These are phyloP conservation scores for Pythium apleroticum DNA, from an alignment of 352 stramenopile genomes.

Conservation along the genomic window DNA sequence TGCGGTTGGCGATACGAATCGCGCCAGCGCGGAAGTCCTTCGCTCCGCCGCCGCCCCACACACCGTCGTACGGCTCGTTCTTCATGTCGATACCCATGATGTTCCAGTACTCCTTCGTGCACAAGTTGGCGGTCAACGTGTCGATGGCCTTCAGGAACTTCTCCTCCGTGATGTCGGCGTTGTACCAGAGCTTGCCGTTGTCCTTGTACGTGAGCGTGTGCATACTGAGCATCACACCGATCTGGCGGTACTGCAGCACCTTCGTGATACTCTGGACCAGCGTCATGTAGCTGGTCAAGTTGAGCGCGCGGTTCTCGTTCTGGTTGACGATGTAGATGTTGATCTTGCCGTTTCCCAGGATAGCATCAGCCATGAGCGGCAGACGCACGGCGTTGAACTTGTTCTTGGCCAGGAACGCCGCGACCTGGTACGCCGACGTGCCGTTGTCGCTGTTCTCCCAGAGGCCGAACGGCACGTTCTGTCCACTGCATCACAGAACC, in stretches of 20 bases:
- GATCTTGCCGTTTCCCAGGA: conserved; percentile 63
- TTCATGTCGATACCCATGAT: conserved; percentile 82
- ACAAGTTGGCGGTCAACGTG: conserved; percentile 58
- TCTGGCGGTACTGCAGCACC: conserved; percentile 63
- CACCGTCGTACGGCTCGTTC: conserved; percentile 68
- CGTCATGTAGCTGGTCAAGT: conserved; percentile 68
- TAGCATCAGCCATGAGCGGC: conserved; percentile 63
- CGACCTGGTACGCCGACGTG: conserved; percentile 75
- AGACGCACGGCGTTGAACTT: conserved; percentile 85
- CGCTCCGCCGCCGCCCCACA: conserved; percentile 52
- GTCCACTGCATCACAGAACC: conserved; percentile 27
- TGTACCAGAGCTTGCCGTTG: conserved; percentile 66
- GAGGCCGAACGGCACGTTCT: conserved; percentile 70
- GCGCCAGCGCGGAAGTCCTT: conserved; percentile 58
- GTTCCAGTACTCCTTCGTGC: conserved; percentile 76
- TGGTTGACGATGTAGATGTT: conserved; percentile 62
- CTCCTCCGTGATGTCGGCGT: conserved; percentile 52
- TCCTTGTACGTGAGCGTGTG: conserved; percentile 63
- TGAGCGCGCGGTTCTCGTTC: conserved; percentile 67
- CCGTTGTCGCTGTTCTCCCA: conserved; percentile 79
- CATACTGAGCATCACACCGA: conserved; percentile 78
- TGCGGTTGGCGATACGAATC: conserved; percentile 71
- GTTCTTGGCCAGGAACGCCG: conserved; percentile 67
- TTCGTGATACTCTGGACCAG: conserved; percentile 73
- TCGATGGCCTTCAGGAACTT: conserved; percentile 60